A percentile compares a stretch with the other conserved stretches of the same genome.
Evolutionary conservation across 352 stramenopile species (phyloP).

Genomic region (Phytophthora tentaculata): DNA sequence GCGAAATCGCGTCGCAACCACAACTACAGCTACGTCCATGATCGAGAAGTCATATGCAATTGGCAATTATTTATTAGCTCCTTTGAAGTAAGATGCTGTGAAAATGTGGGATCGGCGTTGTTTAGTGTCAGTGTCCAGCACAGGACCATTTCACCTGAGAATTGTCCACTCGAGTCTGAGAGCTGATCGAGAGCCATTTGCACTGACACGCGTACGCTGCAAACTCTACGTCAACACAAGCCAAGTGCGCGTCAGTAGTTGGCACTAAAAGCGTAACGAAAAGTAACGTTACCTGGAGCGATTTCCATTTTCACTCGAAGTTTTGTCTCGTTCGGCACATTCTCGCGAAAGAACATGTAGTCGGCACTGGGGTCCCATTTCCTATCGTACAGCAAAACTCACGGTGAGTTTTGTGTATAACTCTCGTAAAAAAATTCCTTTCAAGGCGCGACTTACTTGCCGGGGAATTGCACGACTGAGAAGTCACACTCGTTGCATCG

Average conservation of each 20-base stretch:
- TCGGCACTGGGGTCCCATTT: conserved; percentile 75
- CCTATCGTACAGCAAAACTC: conserved; percentile 27
- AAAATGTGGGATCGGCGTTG: conserved; percentile 12
- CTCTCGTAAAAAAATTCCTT: neutral
- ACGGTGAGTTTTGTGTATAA: neutral
- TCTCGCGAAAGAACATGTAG: conserved; percentile 90
- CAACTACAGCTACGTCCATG: conserved; percentile 54
- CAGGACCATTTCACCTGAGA: conserved; percentile 78
- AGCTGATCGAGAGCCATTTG: conserved; percentile 76
- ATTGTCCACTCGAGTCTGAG: conserved; percentile 52
- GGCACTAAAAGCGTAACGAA: neutral
- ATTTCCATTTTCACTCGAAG: conserved; percentile 70
- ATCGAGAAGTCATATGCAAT: conserved; percentile 23
- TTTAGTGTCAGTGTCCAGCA: conserved; percentile 53
- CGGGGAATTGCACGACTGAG: conserved; percentile 74
- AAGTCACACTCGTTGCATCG: conserved; percentile 88
- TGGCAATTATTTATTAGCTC: conserved; percentile 31
- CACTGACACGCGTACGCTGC: conserved; percentile 83
- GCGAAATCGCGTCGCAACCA: conserved; percentile 59
- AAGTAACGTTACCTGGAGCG: conserved; percentile 51
- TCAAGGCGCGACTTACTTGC: conserved; percentile 50
- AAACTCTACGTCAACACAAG: conserved; percentile 35
- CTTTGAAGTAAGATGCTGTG: conserved; percentile 17
- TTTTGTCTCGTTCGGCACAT: conserved; percentile 75
- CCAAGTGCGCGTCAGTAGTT: conserved; percentile 9